These are phyloP conservation scores for Aureobasidium mangrovei DNA, from an alignment of 2,329 filamentous ascomycete species.

Conservation along the genomic window DNA sequence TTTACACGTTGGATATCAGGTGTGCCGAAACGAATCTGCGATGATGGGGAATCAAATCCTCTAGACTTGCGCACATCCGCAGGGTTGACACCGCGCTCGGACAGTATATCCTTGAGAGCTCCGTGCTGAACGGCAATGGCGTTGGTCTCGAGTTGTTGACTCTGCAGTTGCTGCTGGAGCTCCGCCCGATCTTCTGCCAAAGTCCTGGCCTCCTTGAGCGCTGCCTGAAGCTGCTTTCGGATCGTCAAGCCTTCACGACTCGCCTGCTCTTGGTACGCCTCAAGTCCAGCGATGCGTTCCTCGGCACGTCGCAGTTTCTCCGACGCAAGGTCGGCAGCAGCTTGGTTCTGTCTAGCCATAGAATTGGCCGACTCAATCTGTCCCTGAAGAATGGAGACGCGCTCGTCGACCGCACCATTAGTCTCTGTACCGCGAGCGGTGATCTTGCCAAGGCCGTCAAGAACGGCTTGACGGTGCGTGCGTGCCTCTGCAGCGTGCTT, in stretches of 20 bases:
- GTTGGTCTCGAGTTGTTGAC: conserved; percentile 87
- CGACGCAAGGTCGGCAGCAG: conserved; percentile 75
- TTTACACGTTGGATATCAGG: conserved; percentile 71
- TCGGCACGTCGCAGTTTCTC: conserved; percentile 88
- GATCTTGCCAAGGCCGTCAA: conserved; percentile 73
- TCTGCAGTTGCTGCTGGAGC: conserved; percentile 71
- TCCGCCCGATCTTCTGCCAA: conserved; percentile 74
- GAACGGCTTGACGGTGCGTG: conserved; percentile 72
- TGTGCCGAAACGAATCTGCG: conserved; percentile 46
- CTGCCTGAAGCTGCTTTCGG: conserved; percentile 77
- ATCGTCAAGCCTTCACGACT: conserved; percentile 87
- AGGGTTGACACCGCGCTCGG: conserved; percentile 78
- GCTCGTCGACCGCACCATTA: conserved; percentile 51
- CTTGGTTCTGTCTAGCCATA: conserved; percentile 79
- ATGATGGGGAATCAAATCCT: conserved; percentile 56
- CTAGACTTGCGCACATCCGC: conserved; percentile 63
- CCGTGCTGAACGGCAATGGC: conserved; percentile 86
- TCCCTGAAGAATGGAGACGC: conserved; percentile 63
- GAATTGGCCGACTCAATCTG: conserved; percentile 71
- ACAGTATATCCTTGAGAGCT: conserved; percentile 84
- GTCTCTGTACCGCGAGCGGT: conserved; percentile 45
- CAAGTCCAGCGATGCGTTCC: conserved; percentile 90
- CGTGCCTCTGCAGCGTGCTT: conserved; percentile 80
- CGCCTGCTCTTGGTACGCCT: conserved; percentile 94
- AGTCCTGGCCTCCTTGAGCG: conserved; percentile 74